Conservation (phyloP, 805 yeast genomes). For the Yueomyces sp. region DNA sequence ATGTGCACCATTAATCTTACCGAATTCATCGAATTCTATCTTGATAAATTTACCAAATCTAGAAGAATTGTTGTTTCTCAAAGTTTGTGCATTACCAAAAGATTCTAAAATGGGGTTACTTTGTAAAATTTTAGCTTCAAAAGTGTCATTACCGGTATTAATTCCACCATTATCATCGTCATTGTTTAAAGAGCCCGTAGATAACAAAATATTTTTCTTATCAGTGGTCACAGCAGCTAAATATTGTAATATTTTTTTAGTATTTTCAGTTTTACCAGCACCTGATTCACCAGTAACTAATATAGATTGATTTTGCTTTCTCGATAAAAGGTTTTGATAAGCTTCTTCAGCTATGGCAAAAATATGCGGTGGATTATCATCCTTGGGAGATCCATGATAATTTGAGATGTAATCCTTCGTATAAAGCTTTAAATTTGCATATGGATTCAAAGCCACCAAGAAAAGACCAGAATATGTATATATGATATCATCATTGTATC, state of each 20-base stretch:
- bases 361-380: conserved; percentile 61
- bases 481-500: conserved; percentile 68
- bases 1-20: conserved; percentile 72
- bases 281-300: conserved; percentile 98
- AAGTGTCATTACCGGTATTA: conserved; percentile 18
- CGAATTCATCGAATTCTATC: conserved; percentile 54
- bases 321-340: conserved; percentile 55
- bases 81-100: conserved; percentile 95
- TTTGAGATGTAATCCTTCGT: conserved; percentile 39
- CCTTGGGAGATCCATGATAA: conserved; percentile 37
- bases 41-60: conserved; percentile 94
- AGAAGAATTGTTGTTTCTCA: conserved; percentile 85
- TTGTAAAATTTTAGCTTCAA: conserved; percentile 76
- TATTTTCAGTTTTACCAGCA: conserved; percentile 97
- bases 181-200: background rate
- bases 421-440: conserved; percentile 61
- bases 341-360: conserved; percentile 85
- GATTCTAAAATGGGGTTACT: conserved; percentile 94
- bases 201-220: conserved; percentile 4
- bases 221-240: conserved; percentile 59
- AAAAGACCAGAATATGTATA: conserved; percentile 94
- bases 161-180: conserved; percentile 1
- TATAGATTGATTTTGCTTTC: conserved; percentile 71
- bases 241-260: conserved; percentile 88
- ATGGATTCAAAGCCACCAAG: conserved; percentile 91